phyloP scores from a whole-genome alignment of 768 basidiomycete genomes.

The Gymnopilus dilepis region DNA sequence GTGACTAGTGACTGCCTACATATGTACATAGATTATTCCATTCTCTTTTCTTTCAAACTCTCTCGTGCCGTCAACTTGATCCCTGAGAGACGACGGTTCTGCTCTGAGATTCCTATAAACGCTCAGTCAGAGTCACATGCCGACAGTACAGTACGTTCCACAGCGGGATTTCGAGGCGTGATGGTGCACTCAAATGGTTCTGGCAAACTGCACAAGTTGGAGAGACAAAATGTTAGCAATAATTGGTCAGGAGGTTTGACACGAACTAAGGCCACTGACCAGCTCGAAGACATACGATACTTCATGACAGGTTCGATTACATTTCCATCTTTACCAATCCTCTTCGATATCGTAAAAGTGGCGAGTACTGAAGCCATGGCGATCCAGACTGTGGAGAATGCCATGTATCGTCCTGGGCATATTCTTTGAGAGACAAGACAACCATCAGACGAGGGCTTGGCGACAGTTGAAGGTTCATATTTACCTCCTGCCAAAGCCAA shows the following conservation, averaged over 20 bases:
- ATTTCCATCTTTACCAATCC: constrained; percentile 23
- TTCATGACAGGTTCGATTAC: constrained; percentile 13
- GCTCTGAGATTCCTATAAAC: not conserved
- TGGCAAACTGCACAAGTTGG: constrained; percentile 1
- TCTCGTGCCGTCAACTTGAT: too few relatives aligned
- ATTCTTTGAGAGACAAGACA: constrained; percentile 15
- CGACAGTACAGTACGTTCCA: not conserved
- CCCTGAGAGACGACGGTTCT: too few relatives aligned
- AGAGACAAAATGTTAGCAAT: not conserved
- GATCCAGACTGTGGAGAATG: constrained; percentile 23
- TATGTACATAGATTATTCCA: too few relatives aligned
- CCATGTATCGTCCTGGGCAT: constrained; percentile 32
- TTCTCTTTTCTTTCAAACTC: too few relatives aligned
- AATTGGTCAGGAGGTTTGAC: not conserved
- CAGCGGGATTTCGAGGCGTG: not conserved
- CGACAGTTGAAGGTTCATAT: not conserved
- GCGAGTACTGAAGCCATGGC: constrained; percentile 23
- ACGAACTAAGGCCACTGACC: not conserved
- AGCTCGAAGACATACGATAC: constrained; percentile 7
- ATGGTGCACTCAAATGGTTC: constrained; percentile 6
- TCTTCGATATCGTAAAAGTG: constrained; percentile 24
- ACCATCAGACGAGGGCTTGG: not conserved
- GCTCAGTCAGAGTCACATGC: not conserved
- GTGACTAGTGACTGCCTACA: too few relatives aligned
- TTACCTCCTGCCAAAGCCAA: constrained; percentile 29